These are phyloP conservation scores for Solanum hybrid DNA, from an alignment of 305 asterid genomes.

Conservation along the genomic window DNA sequence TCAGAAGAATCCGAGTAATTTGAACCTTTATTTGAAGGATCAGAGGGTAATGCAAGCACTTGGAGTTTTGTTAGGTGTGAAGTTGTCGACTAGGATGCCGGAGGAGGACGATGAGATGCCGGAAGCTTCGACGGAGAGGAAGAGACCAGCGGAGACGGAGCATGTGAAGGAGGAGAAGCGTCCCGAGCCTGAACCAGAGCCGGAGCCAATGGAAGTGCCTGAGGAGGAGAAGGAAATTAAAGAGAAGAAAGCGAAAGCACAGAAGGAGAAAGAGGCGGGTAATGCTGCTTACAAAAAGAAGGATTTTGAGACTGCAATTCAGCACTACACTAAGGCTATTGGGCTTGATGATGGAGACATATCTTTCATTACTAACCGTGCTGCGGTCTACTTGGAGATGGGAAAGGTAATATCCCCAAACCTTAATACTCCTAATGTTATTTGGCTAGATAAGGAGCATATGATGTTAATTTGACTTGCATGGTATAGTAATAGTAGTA, in stretches of 20 bases:
- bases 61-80: conserved; percentile 66
- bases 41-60: conserved; percentile 78
- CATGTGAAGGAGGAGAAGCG: conserved; percentile 31
- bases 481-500: background rate
- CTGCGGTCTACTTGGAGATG: conserved; percentile 89
- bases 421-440: background rate
- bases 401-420: conserved; percentile 46
- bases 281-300: conserved; percentile 85
- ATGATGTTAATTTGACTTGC: background rate
- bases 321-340: conserved; percentile 58
- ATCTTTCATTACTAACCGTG: conserved; percentile 76
- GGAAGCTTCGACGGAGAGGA: conserved; percentile 33
- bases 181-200: conserved; percentile 37
- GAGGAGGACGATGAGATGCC: conserved; percentile 48
- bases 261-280: conserved; percentile 81
- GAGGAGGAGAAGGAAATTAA: conserved; percentile 48
- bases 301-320: conserved; percentile 78
- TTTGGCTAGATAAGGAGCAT: background rate
- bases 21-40: conserved; percentile 63
- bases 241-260: conserved; percentile 45
- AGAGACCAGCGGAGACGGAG: conserved; percentile 18
- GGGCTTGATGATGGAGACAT: conserved; percentile 73
- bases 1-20: conserved; percentile 57
- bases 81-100: conserved; percentile 33
- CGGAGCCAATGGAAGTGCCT: conserved; percentile 32